Conservation (phyloP, 495 filamentous ascomycete genomes). For the Penicillium canariense region DNA sequence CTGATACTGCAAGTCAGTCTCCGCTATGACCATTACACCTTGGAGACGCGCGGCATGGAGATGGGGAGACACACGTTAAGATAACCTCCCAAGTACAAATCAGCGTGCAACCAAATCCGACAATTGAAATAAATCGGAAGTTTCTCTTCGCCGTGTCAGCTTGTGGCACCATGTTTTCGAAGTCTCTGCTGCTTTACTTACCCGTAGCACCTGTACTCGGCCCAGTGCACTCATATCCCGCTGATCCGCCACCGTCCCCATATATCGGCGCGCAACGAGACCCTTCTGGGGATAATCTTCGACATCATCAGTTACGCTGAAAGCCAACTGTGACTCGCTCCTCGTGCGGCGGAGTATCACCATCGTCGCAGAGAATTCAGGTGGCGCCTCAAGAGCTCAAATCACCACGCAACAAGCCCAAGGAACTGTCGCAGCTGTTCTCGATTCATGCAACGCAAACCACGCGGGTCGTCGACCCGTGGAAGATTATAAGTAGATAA, state of each 20-base stretch:
- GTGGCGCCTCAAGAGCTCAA: no score
- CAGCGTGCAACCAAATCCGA: slow-evolving; percentile 46
- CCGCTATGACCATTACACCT: background rate
- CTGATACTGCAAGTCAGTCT: slow-evolving; percentile 16
- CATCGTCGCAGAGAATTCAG: slow-evolving; percentile 11
- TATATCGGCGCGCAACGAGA: slow-evolving; percentile 38
- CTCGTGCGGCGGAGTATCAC: slow-evolving; percentile 4
- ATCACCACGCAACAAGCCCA: no score
- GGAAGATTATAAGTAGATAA: background rate
- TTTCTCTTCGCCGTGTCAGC: no score
- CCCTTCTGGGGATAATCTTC: slow-evolving; percentile 28
- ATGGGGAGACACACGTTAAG: slow-evolving; percentile 35
- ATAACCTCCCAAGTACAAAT: slow-evolving; percentile 50
- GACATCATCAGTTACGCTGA: slow-evolving; percentile 16
- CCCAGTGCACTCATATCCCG: slow-evolving; percentile 46
- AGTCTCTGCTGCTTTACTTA: no score
- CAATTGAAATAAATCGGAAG: slow-evolving; percentile 48
- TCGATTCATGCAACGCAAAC: no score
- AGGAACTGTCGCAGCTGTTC: no score
- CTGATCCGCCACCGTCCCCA: slow-evolving; percentile 40
- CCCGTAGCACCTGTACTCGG: slow-evolving; percentile 43
- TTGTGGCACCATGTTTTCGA: no score
- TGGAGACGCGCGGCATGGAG: background rate
- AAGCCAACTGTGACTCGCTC: slow-evolving; percentile 15
- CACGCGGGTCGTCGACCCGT: no score